phyloP scores from a whole-genome alignment of 176 grass and related monocot genomes.

The Phragmites australis region DNA sequence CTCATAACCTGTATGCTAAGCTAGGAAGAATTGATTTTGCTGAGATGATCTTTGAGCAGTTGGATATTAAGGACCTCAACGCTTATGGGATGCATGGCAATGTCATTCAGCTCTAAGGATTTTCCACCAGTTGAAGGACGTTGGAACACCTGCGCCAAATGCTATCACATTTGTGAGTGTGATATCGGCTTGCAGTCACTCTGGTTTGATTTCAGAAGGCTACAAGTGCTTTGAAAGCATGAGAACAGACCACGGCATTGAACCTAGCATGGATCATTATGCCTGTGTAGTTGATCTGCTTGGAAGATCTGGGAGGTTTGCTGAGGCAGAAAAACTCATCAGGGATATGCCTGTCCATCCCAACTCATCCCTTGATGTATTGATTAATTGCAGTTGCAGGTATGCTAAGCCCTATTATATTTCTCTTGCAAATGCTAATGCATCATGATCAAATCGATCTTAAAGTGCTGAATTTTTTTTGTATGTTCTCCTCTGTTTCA shows the following conservation, averaged over 20 bases:
- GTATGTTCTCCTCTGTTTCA: no score
- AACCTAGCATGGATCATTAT: constrained; percentile 68
- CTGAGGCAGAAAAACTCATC: constrained; percentile 60
- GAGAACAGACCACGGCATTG: constrained; percentile 52
- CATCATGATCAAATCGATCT: no score
- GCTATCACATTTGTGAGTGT: constrained; percentile 61
- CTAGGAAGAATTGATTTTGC: constrained; percentile 55
- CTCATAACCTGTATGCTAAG: constrained; percentile 67
- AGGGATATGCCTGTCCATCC: constrained; percentile 58
- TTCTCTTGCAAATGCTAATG: no score
- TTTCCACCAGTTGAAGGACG: constrained; percentile 46
- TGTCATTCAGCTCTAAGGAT: constrained; percentile 48
- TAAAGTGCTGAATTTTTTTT: no score
- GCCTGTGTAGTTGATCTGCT: constrained; percentile 68
- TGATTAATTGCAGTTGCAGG: no score
- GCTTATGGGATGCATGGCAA: constrained; percentile 64
- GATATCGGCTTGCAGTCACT: constrained; percentile 66
- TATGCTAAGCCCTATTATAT: no score
- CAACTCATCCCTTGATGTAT: constrained; percentile 50
- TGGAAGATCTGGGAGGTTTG: constrained; percentile 63
- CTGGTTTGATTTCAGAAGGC: constrained; percentile 66
- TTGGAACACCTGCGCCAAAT: constrained; percentile 41
- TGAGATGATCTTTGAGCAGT: constrained; percentile 50
- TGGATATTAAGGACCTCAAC: constrained; percentile 58
- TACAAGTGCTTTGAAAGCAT: constrained; percentile 66